Conservation (phyloP, 192 early-diverging fungal species). For the Thamnidium elegans region DNA sequence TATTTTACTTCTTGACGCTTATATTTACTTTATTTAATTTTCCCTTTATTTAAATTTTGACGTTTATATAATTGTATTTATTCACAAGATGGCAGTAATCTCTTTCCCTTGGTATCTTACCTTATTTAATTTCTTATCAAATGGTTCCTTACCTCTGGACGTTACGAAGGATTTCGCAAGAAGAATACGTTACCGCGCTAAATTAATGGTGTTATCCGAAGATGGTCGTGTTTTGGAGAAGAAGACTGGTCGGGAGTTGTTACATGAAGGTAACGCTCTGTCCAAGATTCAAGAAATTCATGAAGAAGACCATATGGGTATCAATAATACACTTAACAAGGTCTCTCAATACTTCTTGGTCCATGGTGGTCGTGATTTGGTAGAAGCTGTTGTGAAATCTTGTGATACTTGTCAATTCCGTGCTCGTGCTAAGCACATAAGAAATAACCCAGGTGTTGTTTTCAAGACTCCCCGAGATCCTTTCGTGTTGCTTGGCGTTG, state of each 20-base stretch:
- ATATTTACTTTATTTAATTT: too few relatives aligned
- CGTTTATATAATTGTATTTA: background rate
- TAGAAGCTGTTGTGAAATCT: background rate
- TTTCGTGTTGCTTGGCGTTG: conserved; percentile 10
- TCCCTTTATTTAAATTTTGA: too few relatives aligned
- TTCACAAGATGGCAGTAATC: background rate
- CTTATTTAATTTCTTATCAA: background rate
- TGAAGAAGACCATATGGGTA: conserved; percentile 6
- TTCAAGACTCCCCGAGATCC: background rate
- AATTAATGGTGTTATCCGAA: background rate
- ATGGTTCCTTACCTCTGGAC: background rate
- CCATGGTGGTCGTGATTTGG: background rate
- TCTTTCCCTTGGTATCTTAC: background rate
- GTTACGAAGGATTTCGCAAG: background rate
- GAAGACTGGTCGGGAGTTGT: background rate
- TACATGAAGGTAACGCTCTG: background rate
- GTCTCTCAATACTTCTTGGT: background rate
- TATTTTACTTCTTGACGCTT: too few relatives aligned
- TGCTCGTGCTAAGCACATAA: background rate
- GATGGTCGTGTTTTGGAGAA: background rate
- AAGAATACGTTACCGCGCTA: background rate
- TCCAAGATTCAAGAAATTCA: background rate
- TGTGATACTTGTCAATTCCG: conserved; percentile 18
- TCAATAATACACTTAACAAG: conserved; percentile 8
- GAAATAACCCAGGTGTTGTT: background rate